These are phyloP conservation scores for Leptodermis oblonga DNA, from an alignment of 257 asterid genomes.

Conservation along the genomic window DNA sequence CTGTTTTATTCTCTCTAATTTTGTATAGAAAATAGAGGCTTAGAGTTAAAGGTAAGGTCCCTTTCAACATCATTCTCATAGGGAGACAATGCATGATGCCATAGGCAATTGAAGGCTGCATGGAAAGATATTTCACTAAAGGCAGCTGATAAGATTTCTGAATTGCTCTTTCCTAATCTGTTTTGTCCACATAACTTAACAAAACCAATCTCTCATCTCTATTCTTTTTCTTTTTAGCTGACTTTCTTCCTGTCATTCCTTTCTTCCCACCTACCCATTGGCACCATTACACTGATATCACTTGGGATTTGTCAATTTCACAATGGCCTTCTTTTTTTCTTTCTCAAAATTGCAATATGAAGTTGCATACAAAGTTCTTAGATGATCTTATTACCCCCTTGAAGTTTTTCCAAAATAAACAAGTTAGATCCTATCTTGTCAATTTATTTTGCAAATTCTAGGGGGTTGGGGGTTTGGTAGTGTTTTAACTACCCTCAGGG, in stretches of 20 bases:
- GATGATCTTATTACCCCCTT: too few relatives aligned
- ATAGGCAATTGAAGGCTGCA: conserved; percentile 16
- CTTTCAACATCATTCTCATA: conserved; percentile 29
- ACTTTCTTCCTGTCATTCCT: conserved; percentile 5
- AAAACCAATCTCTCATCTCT: conserved; percentile 12
- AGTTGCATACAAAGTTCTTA: background rate
- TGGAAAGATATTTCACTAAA: conserved; percentile 15
- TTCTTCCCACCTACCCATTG: conserved; percentile 7
- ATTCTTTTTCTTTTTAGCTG: background rate
- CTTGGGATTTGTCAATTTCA: conserved; percentile 8
- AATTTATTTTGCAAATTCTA: too few relatives aligned
- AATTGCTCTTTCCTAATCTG: background rate
- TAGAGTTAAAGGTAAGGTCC: conserved; percentile 27
- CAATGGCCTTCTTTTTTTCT: background rate
- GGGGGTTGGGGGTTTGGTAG: too few relatives aligned
- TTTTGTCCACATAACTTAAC: conserved; percentile 3
- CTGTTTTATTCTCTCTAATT: conserved; percentile 32
- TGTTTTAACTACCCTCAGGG: too few relatives aligned
- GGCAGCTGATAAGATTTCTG: conserved; percentile 10
- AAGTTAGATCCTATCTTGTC: too few relatives aligned
- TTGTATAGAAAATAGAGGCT: conserved; percentile 7
- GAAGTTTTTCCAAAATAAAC: too few relatives aligned
- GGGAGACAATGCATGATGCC: conserved; percentile 30
- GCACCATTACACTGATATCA: background rate
- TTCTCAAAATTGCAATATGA: background rate